Base-by-base conservation (phyloP, 257 asterid genomes). In the Forsythia viridissima region DNA sequence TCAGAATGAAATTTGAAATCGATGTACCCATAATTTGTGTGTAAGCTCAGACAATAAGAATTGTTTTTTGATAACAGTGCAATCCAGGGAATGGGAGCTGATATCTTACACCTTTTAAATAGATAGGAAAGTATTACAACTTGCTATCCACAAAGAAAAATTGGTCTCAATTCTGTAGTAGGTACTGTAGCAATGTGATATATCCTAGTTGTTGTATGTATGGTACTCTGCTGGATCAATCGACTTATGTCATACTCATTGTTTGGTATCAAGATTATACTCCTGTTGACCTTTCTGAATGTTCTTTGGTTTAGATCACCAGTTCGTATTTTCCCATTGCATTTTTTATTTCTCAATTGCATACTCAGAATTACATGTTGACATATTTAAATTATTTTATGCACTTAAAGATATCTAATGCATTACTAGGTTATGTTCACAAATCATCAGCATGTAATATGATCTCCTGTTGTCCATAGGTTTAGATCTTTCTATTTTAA, bases 371-470 rank as follows among this genome's bases (percentile, higher is more conserved):
- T 69, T 51, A 18, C 20, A 0, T 4, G 59, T 11, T 18, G 42
- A 15, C 76, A 16, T 30, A 46, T 72, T 61, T 21, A 59, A 41
- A 34, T 8, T 20, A 6, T 39, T 74, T 51, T 21, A 24, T 39
- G 73, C 20, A 18, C 76, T 75, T 13, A 38, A 18, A 42, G 37
- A 34, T 76, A 80, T 79, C 77, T 82, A 40, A 20, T 21, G 73
- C 51, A 36, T 18, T 10, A 41, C 46, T 41, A 71, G 51, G 37
- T 36, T 46, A 11, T 78, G 76, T 57, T 67, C 75, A 30, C 41
- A 65, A 55, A 79, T 48, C 37, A 38, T 37, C 20, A 66, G n/a
- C 24, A 3, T 61, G 10, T 12, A 71, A 36, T 43, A 63, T 24
- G 70, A 30, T 72, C 40, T 43, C 24, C 13, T 63, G 6, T 37